A percentile compares a stretch with the other conserved stretches of the same genome.
These are phyloP conservation scores for Ramaria sp. DNA, from an alignment of 768 basidiomycete genomes.

Conservation along the genomic window DNA sequence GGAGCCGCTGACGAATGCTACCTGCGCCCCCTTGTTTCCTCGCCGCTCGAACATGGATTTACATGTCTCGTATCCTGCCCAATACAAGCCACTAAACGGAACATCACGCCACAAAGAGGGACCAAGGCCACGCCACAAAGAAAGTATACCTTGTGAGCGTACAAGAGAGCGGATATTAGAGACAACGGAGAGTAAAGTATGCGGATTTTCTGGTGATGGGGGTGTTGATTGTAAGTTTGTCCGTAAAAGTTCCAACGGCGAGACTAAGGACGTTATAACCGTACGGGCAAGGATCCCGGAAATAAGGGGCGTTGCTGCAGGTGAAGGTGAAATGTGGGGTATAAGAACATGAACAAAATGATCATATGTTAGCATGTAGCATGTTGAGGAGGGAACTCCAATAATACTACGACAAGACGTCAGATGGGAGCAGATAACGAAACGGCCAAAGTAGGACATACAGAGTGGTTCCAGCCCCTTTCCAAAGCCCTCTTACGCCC, in stretches of 20 bases:
- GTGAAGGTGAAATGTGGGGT: conserved; percentile 46
- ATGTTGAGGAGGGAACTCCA: conserved; percentile 82
- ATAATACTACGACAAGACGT: conserved; percentile 47
- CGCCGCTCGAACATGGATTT: conserved; percentile 51
- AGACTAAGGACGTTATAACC: conserved; percentile 63
- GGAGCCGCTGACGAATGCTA: conserved; percentile 87
- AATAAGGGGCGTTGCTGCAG: conserved; percentile 53
- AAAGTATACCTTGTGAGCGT: conserved; percentile 49
- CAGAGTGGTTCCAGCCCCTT: conserved; percentile 88
- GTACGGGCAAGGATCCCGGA: conserved; percentile 81
- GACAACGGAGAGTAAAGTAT: conserved; percentile 70
- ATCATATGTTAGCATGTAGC: conserved; percentile 96
- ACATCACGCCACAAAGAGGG: conserved; percentile 96
- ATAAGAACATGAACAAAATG: conserved; percentile 59
- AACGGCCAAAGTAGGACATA: conserved; percentile 28
- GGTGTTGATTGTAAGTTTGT: conserved; percentile 91
- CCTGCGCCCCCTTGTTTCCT: conserved; percentile 46
- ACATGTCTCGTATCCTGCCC: conserved; percentile 87
- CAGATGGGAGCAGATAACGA: conserved; percentile 8
- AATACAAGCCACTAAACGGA: conserved; percentile 94
- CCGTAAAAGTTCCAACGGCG: conserved; percentile 86
- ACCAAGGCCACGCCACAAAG: conserved; percentile 85
- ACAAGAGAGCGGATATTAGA: conserved; percentile 50
- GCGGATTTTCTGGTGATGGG: conserved; percentile 51
- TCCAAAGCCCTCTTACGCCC: conserved; percentile 85